Base-by-base conservation (phyloP, 2,329 filamentous ascomycete species). In the Teratosphaeria zuluensis region DNA sequence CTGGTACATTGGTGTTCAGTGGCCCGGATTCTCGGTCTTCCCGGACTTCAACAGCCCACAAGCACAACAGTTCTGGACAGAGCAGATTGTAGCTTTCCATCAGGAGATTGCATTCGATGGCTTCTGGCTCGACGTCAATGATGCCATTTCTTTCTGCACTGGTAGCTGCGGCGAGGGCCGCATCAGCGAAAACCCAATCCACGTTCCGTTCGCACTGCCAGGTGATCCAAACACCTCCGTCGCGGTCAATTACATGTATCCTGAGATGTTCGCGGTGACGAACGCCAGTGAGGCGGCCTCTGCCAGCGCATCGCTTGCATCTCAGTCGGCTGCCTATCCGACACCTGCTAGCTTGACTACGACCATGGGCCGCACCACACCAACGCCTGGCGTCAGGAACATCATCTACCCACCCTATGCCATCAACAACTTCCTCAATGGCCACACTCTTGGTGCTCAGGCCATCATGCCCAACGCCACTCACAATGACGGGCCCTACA, bases 211-310 rank as follows among this genome's bases (percentile, higher is more conserved):
- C 55, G 86, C 89, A 66, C 85, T 85, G 5, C 77, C 82, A 66
- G 67, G 31, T 64, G 68, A 90, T 30, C 61, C 58, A 11, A 60
- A 60, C 30, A 60, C 58, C 3, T 56, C 61, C 7, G 53, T 65
- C 24, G 65, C 64, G 16, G 62, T 68, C 48, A 62, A 68, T 53
- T 69, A 63, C 51, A 42, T 59, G 2, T 89, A 86, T 60, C 87
- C 87, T 0, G 87, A 90, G 70, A 81, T 79, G 5, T 90, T 90
- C 74, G 82, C 86, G 57, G 63, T 83, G 52, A 88, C 84, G 21
- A 90, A 90, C 66, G 73, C 80, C 1, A 88, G 85, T 0, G 85
- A 89, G 68, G 85, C 85, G 1, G 78, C 84, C 0, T 78, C 81
- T 0, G 84, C 81, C 0, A 80, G 81, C 64, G 76, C 69, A 19